These are phyloP conservation scores for Abrus pulchellus DNA, from an alignment of 306 rosid species.

Conservation along the genomic window DNA sequence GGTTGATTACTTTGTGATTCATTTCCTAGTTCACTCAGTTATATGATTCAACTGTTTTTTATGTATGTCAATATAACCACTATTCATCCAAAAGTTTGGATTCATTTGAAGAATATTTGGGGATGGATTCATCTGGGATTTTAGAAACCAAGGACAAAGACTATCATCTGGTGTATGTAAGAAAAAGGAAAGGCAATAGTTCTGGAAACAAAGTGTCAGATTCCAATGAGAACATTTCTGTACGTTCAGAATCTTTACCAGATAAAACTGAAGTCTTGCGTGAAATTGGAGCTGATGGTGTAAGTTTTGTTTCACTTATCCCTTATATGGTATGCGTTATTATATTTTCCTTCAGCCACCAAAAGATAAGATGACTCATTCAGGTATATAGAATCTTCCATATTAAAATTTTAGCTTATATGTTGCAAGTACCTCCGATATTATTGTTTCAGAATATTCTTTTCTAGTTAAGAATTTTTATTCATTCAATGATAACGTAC, in stretches of 20 bases:
- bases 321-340: background rate
- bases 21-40: background rate
- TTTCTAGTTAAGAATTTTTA: background rate
- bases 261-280: background rate
- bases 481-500: conserved; percentile 4
- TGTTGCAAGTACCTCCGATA: background rate
- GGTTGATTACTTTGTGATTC: background rate
- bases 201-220: background rate
- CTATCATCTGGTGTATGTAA: background rate
- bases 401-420: background rate
- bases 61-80: background rate
- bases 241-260: background rate
- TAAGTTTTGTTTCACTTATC: conserved; percentile 27
- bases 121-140: conserved; percentile 25
- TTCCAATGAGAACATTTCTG: background rate
- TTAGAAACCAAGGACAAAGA: background rate
- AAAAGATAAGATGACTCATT: background rate
- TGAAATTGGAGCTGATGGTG: conserved; percentile 6
- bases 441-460: background rate
- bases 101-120: background rate
- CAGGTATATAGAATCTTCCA: background rate
- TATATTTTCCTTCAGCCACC: background rate
- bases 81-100: background rate
- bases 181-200: background rate
- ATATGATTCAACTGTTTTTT: background rate